A percentile compares a stretch with the other conserved stretches of the same genome.
phyloP scores from a whole-genome alignment of 2,329 filamentous ascomycete genomes.

The Geosmithia morbida region DNA sequence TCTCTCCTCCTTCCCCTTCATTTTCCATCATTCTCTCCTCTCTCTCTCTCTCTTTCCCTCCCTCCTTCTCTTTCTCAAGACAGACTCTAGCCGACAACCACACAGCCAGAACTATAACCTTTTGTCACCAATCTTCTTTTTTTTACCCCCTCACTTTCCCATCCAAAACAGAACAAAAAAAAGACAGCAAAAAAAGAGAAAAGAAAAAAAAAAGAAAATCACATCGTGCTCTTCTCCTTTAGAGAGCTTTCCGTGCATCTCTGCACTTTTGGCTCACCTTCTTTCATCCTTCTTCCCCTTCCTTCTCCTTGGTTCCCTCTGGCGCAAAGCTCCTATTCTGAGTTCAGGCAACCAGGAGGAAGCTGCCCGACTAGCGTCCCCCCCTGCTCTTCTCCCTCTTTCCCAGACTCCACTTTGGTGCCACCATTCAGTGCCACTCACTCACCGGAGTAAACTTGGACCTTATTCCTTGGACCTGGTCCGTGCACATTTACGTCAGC shows the following conservation, averaged over 20 bases:
- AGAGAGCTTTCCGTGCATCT: not conserved
- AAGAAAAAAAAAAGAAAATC: not conserved
- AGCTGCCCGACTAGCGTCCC: not conserved
- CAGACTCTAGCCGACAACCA: not conserved
- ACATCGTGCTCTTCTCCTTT: not conserved
- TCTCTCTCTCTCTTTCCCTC: not conserved
- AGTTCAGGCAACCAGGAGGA: constrained; percentile 1
- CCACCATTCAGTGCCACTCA: not conserved
- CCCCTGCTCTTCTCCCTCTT: not conserved
- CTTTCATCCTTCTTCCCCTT: not conserved
- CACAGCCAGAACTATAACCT: not conserved
- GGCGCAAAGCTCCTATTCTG: not conserved
- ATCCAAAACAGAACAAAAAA: not conserved
- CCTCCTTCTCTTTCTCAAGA: not conserved
- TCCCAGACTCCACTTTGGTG: not conserved
- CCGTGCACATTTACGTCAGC: constrained; percentile 2
- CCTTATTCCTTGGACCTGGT: not conserved
- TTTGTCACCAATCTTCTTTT: not conserved
- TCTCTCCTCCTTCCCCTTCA: not conserved
- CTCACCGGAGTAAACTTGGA: not conserved
- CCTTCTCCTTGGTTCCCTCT: not conserved
- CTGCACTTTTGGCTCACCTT: not conserved
- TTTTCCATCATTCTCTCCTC: not conserved
- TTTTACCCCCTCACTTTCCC: not conserved
- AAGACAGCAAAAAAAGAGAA: not conserved